Evolutionary conservation across 2,329 filamentous ascomycete genomes (phyloP), one percentile per base, ranked within the genome.

Genomic region (Fusarium marasasianum): DNA sequence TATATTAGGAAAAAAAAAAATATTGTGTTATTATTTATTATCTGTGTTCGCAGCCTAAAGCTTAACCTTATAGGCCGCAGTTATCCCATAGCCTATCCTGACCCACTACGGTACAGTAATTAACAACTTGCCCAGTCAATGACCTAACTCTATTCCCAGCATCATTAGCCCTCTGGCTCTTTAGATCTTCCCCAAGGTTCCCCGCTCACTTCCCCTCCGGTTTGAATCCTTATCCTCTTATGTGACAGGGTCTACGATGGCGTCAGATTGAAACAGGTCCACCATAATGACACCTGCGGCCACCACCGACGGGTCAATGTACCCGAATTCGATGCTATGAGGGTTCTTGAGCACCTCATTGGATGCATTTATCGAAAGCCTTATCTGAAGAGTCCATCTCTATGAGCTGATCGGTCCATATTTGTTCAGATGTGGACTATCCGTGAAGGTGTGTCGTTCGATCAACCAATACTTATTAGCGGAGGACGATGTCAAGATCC

Each of bases 221-320:
- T 37, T 60, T 62, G 44, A 35, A 22, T 50, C 29, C 26, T 43
- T 29, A 62, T 50, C 41, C 20, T 60, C 33, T 51, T 50, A 48
- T 60, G 61, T 54, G 56, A 45, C 56, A 66, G 57, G 60, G 60
- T 63, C 63, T 61, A 50, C 53, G 54, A 76, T 76, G 72, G 74
- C 74, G 74, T 76, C 73, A 76, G 61, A 60, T 53, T 33, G 63
- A 64, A 48, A 48, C n/a, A 53, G 64, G 45, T 69, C 66, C 63
- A 71, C 72, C 37, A 37, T 35, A 26, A 59, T 40, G 66, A 65
- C 50, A 41, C 63, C 63, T 45, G 61, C 73, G 71, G 74, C 66
- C 61, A 69, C 47, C 69, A 45, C 74, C 71, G 74, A 60, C 51
- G 65, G 71, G 50, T 64, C 63, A 44, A 38, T 60, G 40, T 48